These are phyloP conservation scores for Pythium vanterpoolii DNA, from an alignment of 352 stramenopile species.

Conservation along the genomic window DNA sequence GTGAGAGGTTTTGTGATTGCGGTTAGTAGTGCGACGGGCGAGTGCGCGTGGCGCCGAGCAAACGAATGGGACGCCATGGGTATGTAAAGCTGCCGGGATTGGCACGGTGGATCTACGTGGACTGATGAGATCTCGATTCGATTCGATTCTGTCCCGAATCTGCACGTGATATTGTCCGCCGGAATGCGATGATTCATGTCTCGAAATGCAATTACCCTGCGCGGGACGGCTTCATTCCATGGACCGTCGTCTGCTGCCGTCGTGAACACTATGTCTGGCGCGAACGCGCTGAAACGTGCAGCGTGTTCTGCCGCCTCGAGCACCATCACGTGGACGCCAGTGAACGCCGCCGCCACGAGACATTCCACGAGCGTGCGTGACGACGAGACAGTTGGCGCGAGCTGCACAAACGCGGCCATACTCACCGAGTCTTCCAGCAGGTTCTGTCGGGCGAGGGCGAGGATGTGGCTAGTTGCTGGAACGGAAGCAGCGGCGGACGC, in stretches of 20 bases:
- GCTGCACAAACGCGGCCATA: not conserved
- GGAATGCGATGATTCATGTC: not conserved
- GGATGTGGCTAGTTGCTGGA: not conserved
- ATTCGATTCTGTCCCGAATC: too few species aligned
- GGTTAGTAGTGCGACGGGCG: not conserved
- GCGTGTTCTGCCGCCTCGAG: not conserved
- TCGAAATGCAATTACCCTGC: not conserved
- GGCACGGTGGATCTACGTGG: not conserved
- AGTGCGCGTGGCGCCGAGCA: not conserved
- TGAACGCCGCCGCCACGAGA: not conserved
- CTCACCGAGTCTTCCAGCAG: not conserved
- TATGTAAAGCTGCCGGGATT: not conserved
- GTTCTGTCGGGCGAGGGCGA: not conserved
- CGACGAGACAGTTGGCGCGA: not conserved
- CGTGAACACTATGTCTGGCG: not conserved
- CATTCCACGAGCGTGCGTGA: not conserved
- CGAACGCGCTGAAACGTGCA: not conserved
- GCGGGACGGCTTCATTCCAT: not conserved
- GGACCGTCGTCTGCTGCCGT: not conserved
- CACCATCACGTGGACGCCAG: not conserved
- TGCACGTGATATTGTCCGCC: not conserved
- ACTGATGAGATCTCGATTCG: not conserved
- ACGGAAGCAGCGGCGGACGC: not conserved
- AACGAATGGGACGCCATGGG: conserved; percentile 1
- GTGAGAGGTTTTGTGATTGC: not conserved